Conservation (phyloP, 805 yeast genomes). For the Yarrowia keelungensis region DNA sequence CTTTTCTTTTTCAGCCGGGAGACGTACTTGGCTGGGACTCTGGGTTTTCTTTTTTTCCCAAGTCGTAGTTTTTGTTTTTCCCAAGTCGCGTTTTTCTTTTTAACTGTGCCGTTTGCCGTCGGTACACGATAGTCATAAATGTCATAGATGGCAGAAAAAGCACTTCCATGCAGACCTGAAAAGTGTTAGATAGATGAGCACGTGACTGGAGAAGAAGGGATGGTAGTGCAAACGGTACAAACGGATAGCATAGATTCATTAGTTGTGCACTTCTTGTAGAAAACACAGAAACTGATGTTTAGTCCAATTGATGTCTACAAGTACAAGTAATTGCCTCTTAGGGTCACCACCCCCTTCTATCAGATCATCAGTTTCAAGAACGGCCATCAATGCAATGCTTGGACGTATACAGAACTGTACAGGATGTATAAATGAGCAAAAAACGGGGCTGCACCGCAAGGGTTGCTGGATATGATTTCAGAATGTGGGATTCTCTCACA, state of each 20-base stretch:
- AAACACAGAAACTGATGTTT: too few species aligned
- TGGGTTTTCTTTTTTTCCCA: background rate
- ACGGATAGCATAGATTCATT: too few species aligned
- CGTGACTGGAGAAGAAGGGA: background rate
- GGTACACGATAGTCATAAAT: background rate
- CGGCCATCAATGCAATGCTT: background rate
- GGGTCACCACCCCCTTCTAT: too few species aligned
- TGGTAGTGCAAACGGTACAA: too few species aligned
- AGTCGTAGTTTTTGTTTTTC: background rate
- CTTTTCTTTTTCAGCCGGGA: background rate
- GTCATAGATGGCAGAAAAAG: background rate
- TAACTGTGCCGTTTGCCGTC: background rate
- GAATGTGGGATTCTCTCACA: background rate
- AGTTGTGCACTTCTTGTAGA: too few species aligned
- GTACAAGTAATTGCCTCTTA: too few species aligned
- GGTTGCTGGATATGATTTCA: background rate
- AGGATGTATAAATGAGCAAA: conserved; percentile 6
- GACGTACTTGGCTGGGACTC: background rate
- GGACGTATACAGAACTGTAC: background rate
- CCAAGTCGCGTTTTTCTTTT: background rate
- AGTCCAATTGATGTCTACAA: too few species aligned
- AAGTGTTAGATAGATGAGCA: conserved; percentile 1
- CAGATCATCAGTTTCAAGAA: background rate
- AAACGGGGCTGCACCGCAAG: background rate
- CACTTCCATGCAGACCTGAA: conserved; percentile 4